Conservation (phyloP, 1,284 basidiomycete species). For the Pyrrhoderma lamaoense region DNA sequence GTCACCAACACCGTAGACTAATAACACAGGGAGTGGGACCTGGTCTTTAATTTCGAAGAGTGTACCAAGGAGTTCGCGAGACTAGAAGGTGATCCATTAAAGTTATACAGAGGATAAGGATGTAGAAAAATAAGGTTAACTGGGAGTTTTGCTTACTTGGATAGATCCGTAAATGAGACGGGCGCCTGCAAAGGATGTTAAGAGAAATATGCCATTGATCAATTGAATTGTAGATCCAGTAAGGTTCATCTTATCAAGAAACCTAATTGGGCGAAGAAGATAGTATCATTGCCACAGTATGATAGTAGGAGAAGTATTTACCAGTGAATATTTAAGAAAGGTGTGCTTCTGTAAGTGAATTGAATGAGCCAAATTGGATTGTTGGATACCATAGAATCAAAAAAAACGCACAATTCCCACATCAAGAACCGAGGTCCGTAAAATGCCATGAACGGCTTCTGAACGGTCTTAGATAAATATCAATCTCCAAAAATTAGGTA, state of each 20-base stretch:
- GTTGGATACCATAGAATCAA: not conserved
- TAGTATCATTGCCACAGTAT: not conserved
- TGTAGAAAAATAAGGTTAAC: conserved; percentile 21
- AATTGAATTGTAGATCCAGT: conserved; percentile 61
- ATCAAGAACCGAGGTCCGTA: conserved; percentile 63
- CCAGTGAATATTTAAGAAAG: conserved; percentile 76
- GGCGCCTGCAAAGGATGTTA: conserved; percentile 53
- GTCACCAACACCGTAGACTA: conserved; percentile 50
- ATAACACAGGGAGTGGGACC: conserved; percentile 39
- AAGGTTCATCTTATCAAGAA: conserved; percentile 63
- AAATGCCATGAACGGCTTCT: conserved; percentile 71
- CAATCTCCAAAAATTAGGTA: not conserved
- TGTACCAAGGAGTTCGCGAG: conserved; percentile 52
- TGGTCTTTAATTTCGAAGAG: conserved; percentile 41
- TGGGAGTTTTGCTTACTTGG: conserved; percentile 34
- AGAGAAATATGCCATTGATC: conserved; percentile 57
- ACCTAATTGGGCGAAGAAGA: conserved; percentile 34
- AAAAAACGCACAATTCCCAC: conserved; percentile 57
- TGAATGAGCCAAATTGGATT: conserved; percentile 18
- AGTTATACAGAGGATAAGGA: not conserved
- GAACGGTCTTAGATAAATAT: conserved; percentile 16
- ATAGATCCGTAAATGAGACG: conserved; percentile 60
- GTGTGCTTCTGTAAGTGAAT: conserved; percentile 48
- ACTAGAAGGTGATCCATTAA: conserved; percentile 32
- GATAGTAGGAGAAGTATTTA: conserved; percentile 23